phyloP scores from a whole-genome alignment of 2,329 filamentous ascomycete species.

The Botrytis paeoniae region DNA sequence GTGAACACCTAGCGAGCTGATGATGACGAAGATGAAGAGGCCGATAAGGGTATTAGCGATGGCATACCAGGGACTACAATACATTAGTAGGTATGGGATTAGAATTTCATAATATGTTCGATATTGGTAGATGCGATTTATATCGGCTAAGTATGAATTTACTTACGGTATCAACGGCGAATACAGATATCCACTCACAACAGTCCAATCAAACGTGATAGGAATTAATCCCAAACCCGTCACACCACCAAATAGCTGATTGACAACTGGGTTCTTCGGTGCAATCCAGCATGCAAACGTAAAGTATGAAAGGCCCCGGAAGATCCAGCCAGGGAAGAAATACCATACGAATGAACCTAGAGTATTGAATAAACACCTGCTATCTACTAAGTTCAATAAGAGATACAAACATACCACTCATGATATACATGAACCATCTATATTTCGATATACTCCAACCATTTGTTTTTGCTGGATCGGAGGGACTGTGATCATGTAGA shows the following conservation, averaged over 20 bases:
- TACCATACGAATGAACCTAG: constrained; percentile 44
- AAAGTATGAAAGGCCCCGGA: constrained; percentile 55
- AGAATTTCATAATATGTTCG: neutral
- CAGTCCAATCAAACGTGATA: constrained; percentile 75
- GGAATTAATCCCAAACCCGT: constrained; percentile 67
- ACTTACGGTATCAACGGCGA: neutral
- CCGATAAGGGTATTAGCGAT: constrained; percentile 71
- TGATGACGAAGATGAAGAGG: constrained; percentile 61
- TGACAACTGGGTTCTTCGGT: constrained; percentile 64
- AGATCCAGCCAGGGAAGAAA: constrained; percentile 53
- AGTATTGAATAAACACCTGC: neutral
- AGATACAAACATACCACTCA: constrained; percentile 42
- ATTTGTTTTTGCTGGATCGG: constrained; percentile 44
- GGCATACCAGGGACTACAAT: constrained; percentile 56
- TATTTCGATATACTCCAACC: constrained; percentile 51
- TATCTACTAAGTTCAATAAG: neutral
- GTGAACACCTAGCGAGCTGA: constrained; percentile 57
- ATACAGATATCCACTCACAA: constrained; percentile 46
- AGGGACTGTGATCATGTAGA: constrained; percentile 55
- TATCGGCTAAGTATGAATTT: too few relatives aligned
- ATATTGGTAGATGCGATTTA: neutral
- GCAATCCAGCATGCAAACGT: constrained; percentile 70
- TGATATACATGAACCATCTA: constrained; percentile 41
- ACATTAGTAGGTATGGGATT: neutral
- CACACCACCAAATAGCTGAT: constrained; percentile 67